Percentiles rank a stretch among this genome's conserved stretches.
These are phyloP conservation scores for Cryptococcus sp. DNA, from an alignment of 1,284 basidiomycete species.

Conservation along the genomic window DNA sequence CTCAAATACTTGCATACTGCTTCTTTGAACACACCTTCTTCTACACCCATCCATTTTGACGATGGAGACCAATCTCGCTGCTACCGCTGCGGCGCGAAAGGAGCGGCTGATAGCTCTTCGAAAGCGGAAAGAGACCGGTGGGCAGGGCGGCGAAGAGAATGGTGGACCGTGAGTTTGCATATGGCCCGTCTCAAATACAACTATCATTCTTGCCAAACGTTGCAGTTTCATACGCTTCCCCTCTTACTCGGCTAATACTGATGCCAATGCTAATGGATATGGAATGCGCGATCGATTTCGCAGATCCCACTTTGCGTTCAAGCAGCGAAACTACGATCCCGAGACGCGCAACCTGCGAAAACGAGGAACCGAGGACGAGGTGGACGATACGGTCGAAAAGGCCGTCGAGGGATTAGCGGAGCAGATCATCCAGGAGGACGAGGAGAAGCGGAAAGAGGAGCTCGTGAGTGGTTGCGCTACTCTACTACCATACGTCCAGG, in stretches of 20 bases:
- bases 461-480: slow-evolving; percentile 62
- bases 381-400: slow-evolving; percentile 82
- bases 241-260: background rate
- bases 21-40: too few species aligned
- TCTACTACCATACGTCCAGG: background rate
- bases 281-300: background rate
- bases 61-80: slow-evolving; percentile 73
- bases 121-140: slow-evolving; percentile 67
- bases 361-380: slow-evolving; percentile 59
- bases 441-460: slow-evolving; percentile 78
- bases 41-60: background rate
- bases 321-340: slow-evolving; percentile 82
- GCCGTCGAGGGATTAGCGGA: slow-evolving; percentile 81
- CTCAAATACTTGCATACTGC: too few species aligned
- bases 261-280: background rate
- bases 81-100: slow-evolving; percentile 81
- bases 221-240: background rate
- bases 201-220: too few species aligned
- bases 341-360: slow-evolving; percentile 75
- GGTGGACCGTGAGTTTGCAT: slow-evolving; percentile 31
- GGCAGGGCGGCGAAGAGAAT: slow-evolving; percentile 19
- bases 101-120: slow-evolving; percentile 78
- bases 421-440: slow-evolving; percentile 80
- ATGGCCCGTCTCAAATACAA: background rate
- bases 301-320: slow-evolving; percentile 63